Percentiles rank a stretch among this genome's conserved stretches.
These are phyloP conservation scores for Talaromyces proteolyticus DNA, from an alignment of 495 filamentous ascomycete species.

Conservation along the genomic window DNA sequence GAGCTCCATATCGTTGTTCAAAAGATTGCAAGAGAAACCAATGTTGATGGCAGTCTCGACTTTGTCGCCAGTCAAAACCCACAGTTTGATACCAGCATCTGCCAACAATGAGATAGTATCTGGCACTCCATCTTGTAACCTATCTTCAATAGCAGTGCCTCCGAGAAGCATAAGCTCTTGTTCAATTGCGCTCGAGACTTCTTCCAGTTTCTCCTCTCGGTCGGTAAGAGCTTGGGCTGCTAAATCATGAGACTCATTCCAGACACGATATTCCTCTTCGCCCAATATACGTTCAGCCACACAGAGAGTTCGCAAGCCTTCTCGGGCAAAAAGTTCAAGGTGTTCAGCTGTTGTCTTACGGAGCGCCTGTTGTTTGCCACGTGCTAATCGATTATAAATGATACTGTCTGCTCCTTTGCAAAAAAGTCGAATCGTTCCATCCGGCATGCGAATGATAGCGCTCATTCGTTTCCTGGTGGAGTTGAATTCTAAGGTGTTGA, in stretches of 20 bases:
- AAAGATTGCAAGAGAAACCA: slow-evolving; percentile 96
- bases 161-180: slow-evolving; percentile 84
- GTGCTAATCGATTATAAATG: slow-evolving; percentile 87
- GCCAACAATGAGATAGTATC: slow-evolving; percentile 92
- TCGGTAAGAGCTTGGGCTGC: slow-evolving; percentile 79
- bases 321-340: slow-evolving; percentile 91
- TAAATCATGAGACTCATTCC: slow-evolving; percentile 81
- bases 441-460: slow-evolving; percentile 92
- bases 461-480: slow-evolving; percentile 97
- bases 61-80: slow-evolving; percentile 98
- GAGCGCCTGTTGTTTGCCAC: slow-evolving; percentile 80
- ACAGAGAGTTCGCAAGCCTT: slow-evolving; percentile 92
- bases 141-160: slow-evolving; percentile 96
- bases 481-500: slow-evolving; percentile 98
- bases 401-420: slow-evolving; percentile 98
- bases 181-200: slow-evolving; percentile 85
- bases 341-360: slow-evolving; percentile 83
- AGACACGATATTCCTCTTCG: slow-evolving; percentile 81
- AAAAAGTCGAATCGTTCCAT: slow-evolving; percentile 85
- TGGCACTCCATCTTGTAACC: slow-evolving; percentile 94
- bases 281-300: slow-evolving; percentile 79
- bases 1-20: slow-evolving; percentile 97
- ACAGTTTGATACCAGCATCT: slow-evolving; percentile 97
- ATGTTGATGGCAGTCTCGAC: slow-evolving; percentile 99
- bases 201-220: slow-evolving; percentile 91